Evolutionary conservation across 2,329 filamentous ascomycete genomes (phyloP).

Genomic region (Ascosphaera pollenicola): DNA sequence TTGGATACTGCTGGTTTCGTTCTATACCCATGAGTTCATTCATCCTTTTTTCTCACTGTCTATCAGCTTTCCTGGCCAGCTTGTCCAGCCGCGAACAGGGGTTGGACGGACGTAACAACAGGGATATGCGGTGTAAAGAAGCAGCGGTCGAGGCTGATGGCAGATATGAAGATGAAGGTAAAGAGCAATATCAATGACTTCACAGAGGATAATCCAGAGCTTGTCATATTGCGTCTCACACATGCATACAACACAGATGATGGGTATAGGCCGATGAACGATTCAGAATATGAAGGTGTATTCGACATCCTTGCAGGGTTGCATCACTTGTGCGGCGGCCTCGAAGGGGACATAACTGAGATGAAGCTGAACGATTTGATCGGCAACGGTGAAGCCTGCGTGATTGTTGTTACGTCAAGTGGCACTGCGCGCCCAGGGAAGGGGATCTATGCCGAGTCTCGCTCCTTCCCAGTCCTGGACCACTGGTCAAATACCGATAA

Average conservation of each 20-base stretch:
- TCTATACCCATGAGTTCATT: too few relatives aligned
- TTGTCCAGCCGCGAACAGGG: too few relatives aligned
- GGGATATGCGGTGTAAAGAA: too few relatives aligned
- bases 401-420: constrained; percentile 15
- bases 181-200: constrained; percentile 21
- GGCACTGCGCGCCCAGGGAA: constrained; percentile 11
- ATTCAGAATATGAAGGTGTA: constrained; percentile 21
- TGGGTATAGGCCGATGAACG: constrained; percentile 16
- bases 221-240: constrained; percentile 26
- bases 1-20: too few relatives aligned
- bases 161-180: too few relatives aligned
- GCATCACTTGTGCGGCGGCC: constrained; percentile 18
- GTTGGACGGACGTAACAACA: too few relatives aligned
- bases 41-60: background rate
- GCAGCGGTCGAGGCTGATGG: too few relatives aligned
- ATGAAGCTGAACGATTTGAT: constrained; percentile 17
- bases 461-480: constrained; percentile 15
- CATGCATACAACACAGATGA: constrained; percentile 23
- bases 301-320: constrained; percentile 21
- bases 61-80: too few relatives aligned
- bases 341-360: constrained; percentile 12
- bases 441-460: constrained; percentile 13
- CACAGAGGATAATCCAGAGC: constrained; percentile 21
- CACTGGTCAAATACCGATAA: constrained; percentile 13
- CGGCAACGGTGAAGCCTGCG: constrained; percentile 12